phyloP scores from a whole-genome alignment of 176 grass and related monocot genomes.

The Triticum monococcum region DNA sequence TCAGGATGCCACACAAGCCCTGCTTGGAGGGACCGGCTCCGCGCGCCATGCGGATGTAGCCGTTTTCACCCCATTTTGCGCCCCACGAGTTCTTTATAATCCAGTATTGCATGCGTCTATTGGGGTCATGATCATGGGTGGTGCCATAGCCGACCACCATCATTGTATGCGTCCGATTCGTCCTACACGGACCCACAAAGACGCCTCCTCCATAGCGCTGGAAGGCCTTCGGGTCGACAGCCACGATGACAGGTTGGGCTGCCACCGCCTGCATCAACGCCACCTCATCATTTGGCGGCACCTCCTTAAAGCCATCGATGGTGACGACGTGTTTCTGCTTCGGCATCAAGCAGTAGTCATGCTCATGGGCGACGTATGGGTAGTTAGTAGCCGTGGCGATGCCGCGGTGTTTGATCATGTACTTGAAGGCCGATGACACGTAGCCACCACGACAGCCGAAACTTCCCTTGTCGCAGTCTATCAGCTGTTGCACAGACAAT shows the following conservation, averaged over 20 bases:
- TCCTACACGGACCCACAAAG: constrained; percentile 27
- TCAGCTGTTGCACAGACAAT: constrained; percentile 25
- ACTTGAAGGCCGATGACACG: not conserved
- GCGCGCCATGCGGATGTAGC: constrained; percentile 51
- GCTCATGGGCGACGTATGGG: too few species aligned
- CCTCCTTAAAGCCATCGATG: too few species aligned
- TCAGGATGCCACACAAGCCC: constrained; percentile 35
- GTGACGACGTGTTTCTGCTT: too few species aligned
- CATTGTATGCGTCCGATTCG: not conserved
- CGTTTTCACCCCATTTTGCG: constrained; percentile 45
- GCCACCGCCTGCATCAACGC: not conserved
- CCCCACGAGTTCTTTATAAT: constrained; percentile 72
- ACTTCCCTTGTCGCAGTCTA: constrained; percentile 16
- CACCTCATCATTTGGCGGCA: too few species aligned
- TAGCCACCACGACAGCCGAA: not conserved
- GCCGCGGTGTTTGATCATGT: too few species aligned
- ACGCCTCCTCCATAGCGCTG: constrained; percentile 18
- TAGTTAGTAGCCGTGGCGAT: too few species aligned
- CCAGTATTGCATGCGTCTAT: constrained; percentile 32
- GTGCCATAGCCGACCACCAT: constrained; percentile 24
- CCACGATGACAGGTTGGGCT: not conserved
- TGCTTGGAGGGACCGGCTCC: not conserved
- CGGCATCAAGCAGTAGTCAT: too few species aligned
- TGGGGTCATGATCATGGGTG: not conserved
- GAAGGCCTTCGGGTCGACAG: constrained; percentile 14